Percentiles rank a stretch among this genome's conserved stretches.
These are phyloP conservation scores for Tulasnella calospora DNA, from an alignment of 768 basidiomycete genomes.

Conservation along the genomic window DNA sequence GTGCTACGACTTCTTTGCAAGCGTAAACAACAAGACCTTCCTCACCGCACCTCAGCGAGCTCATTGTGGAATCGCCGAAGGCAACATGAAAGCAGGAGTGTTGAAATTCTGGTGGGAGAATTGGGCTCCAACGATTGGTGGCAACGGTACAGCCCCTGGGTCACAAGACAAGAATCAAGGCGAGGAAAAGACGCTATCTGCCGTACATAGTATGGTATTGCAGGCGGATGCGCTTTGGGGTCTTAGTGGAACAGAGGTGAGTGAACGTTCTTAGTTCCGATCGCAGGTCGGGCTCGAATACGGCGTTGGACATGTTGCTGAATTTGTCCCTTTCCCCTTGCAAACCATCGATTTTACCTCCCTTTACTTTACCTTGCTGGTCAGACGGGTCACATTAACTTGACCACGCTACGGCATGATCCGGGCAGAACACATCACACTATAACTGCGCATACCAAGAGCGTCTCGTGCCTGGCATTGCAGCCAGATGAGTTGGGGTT, in stretches of 20 bases:
- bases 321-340: not conserved
- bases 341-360: not conserved
- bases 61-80: constrained; percentile 86
- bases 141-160: constrained; percentile 32
- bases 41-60: constrained; percentile 84
- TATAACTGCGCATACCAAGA: constrained; percentile 62
- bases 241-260: constrained; percentile 78
- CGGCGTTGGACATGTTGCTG: not conserved
- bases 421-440: constrained; percentile 73
- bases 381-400: constrained; percentile 84
- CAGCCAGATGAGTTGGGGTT: constrained; percentile 77
- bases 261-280: constrained; percentile 34
- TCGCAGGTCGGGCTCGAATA: constrained; percentile 6
- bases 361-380: not conserved
- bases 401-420: constrained; percentile 89
- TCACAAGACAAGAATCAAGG: constrained; percentile 42
- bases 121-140: constrained; percentile 38
- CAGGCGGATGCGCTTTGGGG: constrained; percentile 93
- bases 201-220: constrained; percentile 86
- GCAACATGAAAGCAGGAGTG: constrained; percentile 84
- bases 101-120: constrained; percentile 91
- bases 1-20: constrained; percentile 84
- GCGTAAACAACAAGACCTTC: constrained; percentile 81
- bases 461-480: constrained; percentile 79
- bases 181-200: constrained; percentile 49